These are phyloP conservation scores for Xylaria grammica DNA, from an alignment of 495 filamentous ascomycete species.

Conservation along the genomic window DNA sequence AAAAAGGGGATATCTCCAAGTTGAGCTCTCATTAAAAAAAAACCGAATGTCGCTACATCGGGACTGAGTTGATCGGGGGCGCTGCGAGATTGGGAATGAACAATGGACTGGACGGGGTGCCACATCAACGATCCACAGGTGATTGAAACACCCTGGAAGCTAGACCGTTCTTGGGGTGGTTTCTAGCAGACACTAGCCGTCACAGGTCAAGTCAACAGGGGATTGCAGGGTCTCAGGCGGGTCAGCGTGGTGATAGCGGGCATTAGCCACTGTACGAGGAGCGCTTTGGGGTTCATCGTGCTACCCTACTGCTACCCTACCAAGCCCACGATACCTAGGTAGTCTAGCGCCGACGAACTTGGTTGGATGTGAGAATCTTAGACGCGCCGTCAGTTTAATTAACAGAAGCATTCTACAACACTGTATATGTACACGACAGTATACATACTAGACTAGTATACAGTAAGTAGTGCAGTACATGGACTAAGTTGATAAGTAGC, in stretches of 20 bases:
- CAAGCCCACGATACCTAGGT: constrained; percentile 1
- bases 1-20: neutral
- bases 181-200: neutral
- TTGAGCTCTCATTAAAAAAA: neutral
- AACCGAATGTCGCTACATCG: neutral
- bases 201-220: constrained; percentile 1
- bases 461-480: too few relatives aligned
- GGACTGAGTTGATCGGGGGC: neutral
- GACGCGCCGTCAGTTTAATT: constrained; percentile 3
- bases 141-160: neutral
- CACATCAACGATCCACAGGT: constrained; percentile 9
- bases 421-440: constrained; percentile 13
- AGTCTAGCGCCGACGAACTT: neutral
- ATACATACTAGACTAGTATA: too few relatives aligned
- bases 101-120: constrained; percentile 2
- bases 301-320: constrained; percentile 9
- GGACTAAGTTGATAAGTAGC: too few relatives aligned
- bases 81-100: neutral
- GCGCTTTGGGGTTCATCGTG: neutral
- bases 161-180: constrained; percentile 4
- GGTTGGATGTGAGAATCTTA: neutral
- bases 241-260: constrained; percentile 9
- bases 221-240: neutral
- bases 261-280: too few relatives aligned
- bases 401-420: neutral